phyloP scores from a whole-genome alignment of 495 filamentous ascomycete genomes.

The Penicillium verhagenii region DNA sequence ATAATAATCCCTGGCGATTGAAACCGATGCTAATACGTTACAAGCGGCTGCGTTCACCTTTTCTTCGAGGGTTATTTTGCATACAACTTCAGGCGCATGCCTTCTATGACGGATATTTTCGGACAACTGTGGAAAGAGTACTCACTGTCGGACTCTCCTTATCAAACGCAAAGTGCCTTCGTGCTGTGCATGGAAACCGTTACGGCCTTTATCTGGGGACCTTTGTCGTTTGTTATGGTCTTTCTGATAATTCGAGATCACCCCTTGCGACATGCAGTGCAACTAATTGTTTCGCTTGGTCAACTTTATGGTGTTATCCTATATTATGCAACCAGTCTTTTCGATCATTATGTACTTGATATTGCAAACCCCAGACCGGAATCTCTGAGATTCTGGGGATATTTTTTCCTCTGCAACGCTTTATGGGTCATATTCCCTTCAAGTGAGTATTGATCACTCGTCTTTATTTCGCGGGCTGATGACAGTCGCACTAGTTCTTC shows the following conservation, averaged over 20 bases:
- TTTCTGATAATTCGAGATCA: background rate
- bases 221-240: background rate
- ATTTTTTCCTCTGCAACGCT: too few species aligned
- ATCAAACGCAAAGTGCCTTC: background rate
- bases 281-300: slow-evolving; percentile 9
- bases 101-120: background rate
- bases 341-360: too few species aligned
- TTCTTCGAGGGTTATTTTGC: slow-evolving; percentile 8
- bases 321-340: slow-evolving; percentile 8
- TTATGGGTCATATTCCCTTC: too few species aligned
- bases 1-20: too few species aligned
- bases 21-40: too few species aligned
- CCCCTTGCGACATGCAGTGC: slow-evolving; percentile 6
- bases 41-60: slow-evolving; percentile 6
- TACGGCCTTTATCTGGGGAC: slow-evolving; percentile 8
- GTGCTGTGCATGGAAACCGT: slow-evolving; percentile 9
- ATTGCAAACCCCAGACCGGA: too few species aligned
- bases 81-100: slow-evolving; percentile 2
- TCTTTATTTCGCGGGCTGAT: too few species aligned
- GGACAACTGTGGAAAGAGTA: slow-evolving; percentile 11
- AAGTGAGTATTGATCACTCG: too few species aligned
- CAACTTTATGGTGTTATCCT: slow-evolving; percentile 13
- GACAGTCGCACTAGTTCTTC: too few species aligned
- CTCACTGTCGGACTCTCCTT: slow-evolving; percentile 2
- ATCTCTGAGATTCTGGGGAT: too few species aligned